Evolutionary conservation across 1,284 basidiomycete genomes (phyloP).

Genomic region (Filobasidium uniguttulatum): DNA sequence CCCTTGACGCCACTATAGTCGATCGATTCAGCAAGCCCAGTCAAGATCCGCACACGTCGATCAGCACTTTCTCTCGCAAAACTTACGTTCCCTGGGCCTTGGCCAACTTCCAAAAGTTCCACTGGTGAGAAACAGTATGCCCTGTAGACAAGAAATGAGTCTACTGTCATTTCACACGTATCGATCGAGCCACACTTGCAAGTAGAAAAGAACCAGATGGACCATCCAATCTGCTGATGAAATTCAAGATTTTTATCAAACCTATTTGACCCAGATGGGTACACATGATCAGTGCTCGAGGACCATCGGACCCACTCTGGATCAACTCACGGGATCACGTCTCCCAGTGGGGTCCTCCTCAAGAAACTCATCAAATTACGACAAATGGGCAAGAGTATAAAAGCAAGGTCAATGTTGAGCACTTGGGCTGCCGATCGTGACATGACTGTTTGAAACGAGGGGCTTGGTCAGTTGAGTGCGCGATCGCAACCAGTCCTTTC

Average conservation of each 20-base stretch:
- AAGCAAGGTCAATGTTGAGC: constrained; percentile 71
- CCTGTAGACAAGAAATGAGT: neutral
- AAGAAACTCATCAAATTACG: constrained; percentile 76
- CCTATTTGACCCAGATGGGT: neutral
- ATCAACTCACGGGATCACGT: constrained; percentile 50
- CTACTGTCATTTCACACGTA: neutral
- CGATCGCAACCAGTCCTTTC: neutral
- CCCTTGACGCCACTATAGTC: constrained; percentile 48
- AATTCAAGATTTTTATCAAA: constrained; percentile 79
- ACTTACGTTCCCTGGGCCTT: constrained; percentile 39
- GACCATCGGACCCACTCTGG: neutral
- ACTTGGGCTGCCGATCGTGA: constrained; percentile 71
- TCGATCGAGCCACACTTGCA: neutral
- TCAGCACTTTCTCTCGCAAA: neutral
- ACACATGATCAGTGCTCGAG: neutral
- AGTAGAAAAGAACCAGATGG: constrained; percentile 57
- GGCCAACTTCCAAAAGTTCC: constrained; percentile 60
- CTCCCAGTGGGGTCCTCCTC: constrained; percentile 64
- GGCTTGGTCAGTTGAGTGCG: constrained; percentile 9
- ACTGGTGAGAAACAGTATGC: constrained; percentile 49
- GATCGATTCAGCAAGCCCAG: too few relatives aligned
- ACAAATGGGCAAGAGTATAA: constrained; percentile 82
- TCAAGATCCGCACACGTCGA: constrained; percentile 25
- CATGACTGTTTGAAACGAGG: constrained; percentile 43
- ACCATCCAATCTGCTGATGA: constrained; percentile 77